Evolutionary conservation across 2,329 filamentous ascomycete species (phyloP).

Genomic region (Phoma sp.): DNA sequence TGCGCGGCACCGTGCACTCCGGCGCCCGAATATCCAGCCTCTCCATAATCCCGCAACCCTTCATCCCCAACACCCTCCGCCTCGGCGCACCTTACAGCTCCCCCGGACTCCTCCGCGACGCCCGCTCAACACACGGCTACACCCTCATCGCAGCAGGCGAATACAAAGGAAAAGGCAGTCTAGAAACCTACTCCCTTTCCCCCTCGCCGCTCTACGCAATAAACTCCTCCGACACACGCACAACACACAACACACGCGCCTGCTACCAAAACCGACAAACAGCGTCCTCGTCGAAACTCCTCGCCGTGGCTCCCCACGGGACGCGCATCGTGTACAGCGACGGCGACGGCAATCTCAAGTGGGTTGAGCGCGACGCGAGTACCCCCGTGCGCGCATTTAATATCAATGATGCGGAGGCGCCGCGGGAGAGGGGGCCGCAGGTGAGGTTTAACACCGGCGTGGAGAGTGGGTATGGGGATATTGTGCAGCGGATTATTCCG

Average conservation of each 20-base stretch:
- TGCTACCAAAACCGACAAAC: constrained; percentile 75
- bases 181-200: constrained; percentile 81
- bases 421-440: not conserved
- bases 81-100: constrained; percentile 63
- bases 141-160: not conserved
- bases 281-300: constrained; percentile 78
- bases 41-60: constrained; percentile 72
- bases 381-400: constrained; percentile 64
- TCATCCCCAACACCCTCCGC: constrained; percentile 68
- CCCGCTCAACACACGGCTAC: constrained; percentile 63
- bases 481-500: constrained; percentile 80
- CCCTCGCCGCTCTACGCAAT: constrained; percentile 41
- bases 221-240: constrained; percentile 39
- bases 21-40: constrained; percentile 80
- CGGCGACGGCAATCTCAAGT: constrained; percentile 82
- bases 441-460: not conserved
- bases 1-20: constrained; percentile 81
- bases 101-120: constrained; percentile 60
- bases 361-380: constrained; percentile 85
- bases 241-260: constrained; percentile 52
- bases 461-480: constrained; percentile 61
- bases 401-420: constrained; percentile 55
- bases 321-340: constrained; percentile 84
- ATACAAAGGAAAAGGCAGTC: constrained; percentile 53
- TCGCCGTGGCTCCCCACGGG: constrained; percentile 83